Conservation (phyloP, 495 filamentous ascomycete species). For the Talaromyces borbonicus region DNA sequence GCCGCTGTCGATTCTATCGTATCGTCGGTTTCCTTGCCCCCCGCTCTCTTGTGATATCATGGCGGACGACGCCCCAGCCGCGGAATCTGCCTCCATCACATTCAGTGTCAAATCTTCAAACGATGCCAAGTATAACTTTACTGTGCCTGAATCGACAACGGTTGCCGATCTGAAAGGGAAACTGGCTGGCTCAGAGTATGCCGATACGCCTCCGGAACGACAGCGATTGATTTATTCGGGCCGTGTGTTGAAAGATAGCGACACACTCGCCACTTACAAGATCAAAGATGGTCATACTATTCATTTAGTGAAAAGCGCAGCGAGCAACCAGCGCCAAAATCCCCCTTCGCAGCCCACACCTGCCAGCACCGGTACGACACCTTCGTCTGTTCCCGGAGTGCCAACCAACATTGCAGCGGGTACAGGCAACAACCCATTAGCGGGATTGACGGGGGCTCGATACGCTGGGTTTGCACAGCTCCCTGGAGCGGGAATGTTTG, state of each 20-base stretch:
- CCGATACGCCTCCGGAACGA: constrained; percentile 72
- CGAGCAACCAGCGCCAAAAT: constrained; percentile 70
- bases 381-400: constrained; percentile 49
- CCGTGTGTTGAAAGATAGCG: constrained; percentile 86
- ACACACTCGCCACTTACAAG: constrained; percentile 77
- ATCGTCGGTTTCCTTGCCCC: background rate
- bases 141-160: constrained; percentile 63
- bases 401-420: constrained; percentile 89
- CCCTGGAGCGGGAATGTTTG: constrained; percentile 82
- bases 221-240: constrained; percentile 97
- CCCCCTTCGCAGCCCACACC: constrained; percentile 43
- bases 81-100: constrained; percentile 55
- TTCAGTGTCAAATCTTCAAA: constrained; percentile 90
- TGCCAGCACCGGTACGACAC: constrained; percentile 38
- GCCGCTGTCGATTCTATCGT: background rate
- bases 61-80: constrained; percentile 36
- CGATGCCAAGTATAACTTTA: constrained; percentile 75
- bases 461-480: constrained; percentile 89
- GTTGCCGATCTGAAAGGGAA: constrained; percentile 84
- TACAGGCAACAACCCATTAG: constrained; percentile 82
- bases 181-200: constrained; percentile 68
- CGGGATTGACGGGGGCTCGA: constrained; percentile 83
- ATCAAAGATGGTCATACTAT: constrained; percentile 94
- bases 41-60: constrained; percentile 17
- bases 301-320: constrained; percentile 91